A percentile compares a stretch with the other conserved stretches of the same genome.
Evolutionary conservation across 306 rosid species (phyloP).

Genomic region (Casuarina glauca): DNA sequence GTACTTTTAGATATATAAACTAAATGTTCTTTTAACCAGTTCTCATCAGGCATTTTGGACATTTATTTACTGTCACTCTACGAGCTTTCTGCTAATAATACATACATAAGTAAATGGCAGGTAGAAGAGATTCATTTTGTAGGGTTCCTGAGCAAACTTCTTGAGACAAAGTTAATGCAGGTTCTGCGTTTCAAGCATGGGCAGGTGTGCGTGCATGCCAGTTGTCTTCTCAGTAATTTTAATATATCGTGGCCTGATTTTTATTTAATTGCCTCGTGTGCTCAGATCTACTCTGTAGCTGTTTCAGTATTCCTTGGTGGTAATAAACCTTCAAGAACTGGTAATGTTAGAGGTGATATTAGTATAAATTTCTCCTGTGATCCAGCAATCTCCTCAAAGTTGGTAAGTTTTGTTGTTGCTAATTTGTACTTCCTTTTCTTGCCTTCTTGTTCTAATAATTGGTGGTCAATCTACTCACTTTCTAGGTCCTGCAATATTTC

Average conservation of each 20-base stretch:
- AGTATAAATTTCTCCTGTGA: conserved; percentile 92
- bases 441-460: conserved; percentile 1
- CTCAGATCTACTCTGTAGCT: conserved; percentile 78
- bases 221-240: conserved; percentile 20
- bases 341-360: conserved; percentile 84
- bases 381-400: conserved; percentile 88
- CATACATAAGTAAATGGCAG: conserved; percentile 40
- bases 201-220: conserved; percentile 52
- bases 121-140: conserved; percentile 88
- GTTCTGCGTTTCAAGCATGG: conserved; percentile 96
- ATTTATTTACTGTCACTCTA: background rate
- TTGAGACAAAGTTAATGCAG: conserved; percentile 89
- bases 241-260: conserved; percentile 21
- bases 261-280: conserved; percentile 36
- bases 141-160: conserved; percentile 91
- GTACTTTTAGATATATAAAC: conserved; percentile 9
- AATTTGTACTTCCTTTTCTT: background rate
- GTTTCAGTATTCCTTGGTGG: conserved; percentile 96
- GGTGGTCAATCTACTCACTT: conserved; percentile 17
- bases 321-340: conserved; percentile 84
- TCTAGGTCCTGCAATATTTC: conserved; percentile 31
- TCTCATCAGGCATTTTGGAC: conserved; percentile 12
- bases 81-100: conserved; percentile 14
- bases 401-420: conserved; percentile 52
- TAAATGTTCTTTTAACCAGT: conserved; percentile 19